Percentiles rank a stretch among this genome's conserved stretches.
Conservation (phyloP, 805 yeast genomes). For the Vanderwaltozyma yarrowii region DNA sequence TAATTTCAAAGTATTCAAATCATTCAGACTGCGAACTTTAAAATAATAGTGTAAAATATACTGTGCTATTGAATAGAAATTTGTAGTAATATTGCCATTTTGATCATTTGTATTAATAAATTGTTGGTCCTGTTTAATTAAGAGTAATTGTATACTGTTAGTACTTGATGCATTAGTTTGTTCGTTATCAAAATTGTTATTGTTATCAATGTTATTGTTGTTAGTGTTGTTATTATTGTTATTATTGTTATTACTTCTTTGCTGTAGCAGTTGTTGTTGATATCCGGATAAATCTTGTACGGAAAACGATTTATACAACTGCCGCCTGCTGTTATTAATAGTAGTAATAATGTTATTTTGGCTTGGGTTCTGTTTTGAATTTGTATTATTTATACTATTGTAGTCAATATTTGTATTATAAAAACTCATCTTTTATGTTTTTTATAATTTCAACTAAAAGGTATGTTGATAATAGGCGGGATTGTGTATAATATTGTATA, state of each 20-base stretch:
- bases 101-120: too few species aligned
- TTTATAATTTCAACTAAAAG: too few species aligned
- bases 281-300: background rate
- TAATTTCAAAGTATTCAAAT: conserved; percentile 14
- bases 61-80: conserved; percentile 23
- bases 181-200: background rate
- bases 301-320: background rate
- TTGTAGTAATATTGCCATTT: conserved; percentile 7
- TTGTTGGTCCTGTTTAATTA: conserved; percentile 16
- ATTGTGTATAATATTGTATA: too few species aligned
- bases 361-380: too few species aligned
- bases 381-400: conserved; percentile 2
- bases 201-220: background rate
- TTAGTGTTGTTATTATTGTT: background rate
- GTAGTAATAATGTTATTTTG: background rate
- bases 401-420: conserved; percentile 3
- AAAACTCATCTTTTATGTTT: background rate
- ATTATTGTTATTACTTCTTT: background rate
- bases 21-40: conserved; percentile 15
- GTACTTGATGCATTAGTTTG: conserved; percentile 2
- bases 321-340: background rate
- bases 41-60: conserved; percentile 24
- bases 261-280: background rate
- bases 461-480: too few species aligned
- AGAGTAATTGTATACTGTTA: conserved; percentile 11